Evolutionary conservation across 2,329 filamentous ascomycete genomes (phyloP).

Genomic region (Trichoderma aggressivum): DNA sequence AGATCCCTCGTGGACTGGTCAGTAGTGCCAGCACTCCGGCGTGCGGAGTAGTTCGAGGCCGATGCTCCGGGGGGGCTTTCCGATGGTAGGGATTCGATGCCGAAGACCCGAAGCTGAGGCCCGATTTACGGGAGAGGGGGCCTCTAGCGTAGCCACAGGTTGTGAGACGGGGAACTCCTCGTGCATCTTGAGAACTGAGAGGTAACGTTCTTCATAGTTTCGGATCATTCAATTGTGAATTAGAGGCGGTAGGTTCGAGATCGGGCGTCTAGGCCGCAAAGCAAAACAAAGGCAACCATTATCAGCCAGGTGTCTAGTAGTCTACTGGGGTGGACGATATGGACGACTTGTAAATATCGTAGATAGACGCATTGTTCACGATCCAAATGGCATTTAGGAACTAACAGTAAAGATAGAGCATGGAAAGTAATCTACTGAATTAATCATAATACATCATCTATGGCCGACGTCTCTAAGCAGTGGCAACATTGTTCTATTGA

Average conservation of each 20-base stretch:
- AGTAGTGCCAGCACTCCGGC: neutral
- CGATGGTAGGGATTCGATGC: neutral
- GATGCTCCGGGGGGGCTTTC: neutral
- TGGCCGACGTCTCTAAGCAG: neutral
- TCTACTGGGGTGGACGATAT: neutral
- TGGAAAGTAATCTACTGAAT: neutral
- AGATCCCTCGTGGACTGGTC: neutral
- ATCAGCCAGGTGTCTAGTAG: neutral
- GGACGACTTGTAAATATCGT: neutral
- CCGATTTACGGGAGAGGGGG: neutral
- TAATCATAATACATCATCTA: neutral
- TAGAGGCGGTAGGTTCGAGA: neutral
- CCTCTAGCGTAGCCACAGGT: neutral
- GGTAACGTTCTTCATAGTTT: neutral
- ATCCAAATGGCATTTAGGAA: neutral
- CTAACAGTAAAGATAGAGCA: neutral
- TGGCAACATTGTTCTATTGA: neutral
- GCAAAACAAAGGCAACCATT: neutral
- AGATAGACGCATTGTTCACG: neutral
- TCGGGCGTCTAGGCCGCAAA: neutral
- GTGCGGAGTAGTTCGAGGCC: neutral
- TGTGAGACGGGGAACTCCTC: neutral
- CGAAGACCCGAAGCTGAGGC: neutral
- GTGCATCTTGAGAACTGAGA: neutral
- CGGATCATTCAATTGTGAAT: neutral